A percentile compares a stretch with the other conserved stretches of the same genome.
Evolutionary conservation across 805 yeast genomes (phyloP).

Genomic region (Yamadazyma akitaensis): DNA sequence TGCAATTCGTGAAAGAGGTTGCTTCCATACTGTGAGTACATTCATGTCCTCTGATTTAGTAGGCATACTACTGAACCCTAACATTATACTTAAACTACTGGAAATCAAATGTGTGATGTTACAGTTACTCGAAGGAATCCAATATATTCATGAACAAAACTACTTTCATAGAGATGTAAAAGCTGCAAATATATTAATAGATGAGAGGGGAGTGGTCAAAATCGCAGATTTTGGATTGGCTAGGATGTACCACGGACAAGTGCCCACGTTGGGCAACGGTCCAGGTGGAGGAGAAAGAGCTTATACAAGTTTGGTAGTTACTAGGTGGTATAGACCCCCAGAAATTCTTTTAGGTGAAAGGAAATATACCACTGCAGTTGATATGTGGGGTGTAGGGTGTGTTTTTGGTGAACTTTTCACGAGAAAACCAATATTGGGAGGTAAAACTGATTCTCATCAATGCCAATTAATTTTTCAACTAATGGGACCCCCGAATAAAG

Average conservation of each 20-base stretch:
- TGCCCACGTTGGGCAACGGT: slow-evolving; percentile 51
- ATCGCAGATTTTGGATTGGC: slow-evolving; percentile 97
- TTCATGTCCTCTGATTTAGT: slow-evolving; percentile 91
- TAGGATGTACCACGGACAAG: slow-evolving; percentile 60
- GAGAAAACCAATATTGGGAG: slow-evolving; percentile 79
- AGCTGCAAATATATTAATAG: slow-evolving; percentile 90
- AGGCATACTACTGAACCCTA: slow-evolving; percentile 81
- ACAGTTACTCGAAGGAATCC: slow-evolving; percentile 77
- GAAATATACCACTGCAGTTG: slow-evolving; percentile 89
- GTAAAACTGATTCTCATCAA: slow-evolving; percentile 84
- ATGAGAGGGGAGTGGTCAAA: slow-evolving; percentile 71
- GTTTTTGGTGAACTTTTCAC: slow-evolving; percentile 89
- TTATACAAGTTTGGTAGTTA: slow-evolving; percentile 74
- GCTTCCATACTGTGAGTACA: slow-evolving; percentile 84
- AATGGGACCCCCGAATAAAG: slow-evolving; percentile 71
- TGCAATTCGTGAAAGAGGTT: slow-evolving; percentile 35
- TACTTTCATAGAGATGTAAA: slow-evolving; percentile 87
- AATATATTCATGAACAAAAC: slow-evolving; percentile 65
- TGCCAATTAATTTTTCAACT: slow-evolving; percentile 75
- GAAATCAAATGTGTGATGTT: slow-evolving; percentile 80
- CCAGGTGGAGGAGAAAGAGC: slow-evolving; percentile 56
- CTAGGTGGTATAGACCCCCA: slow-evolving; percentile 97
- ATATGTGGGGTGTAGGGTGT: slow-evolving; percentile 97
- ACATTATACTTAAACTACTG: slow-evolving; percentile 53
- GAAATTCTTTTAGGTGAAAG: slow-evolving; percentile 85